Percentiles rank a stretch among this genome's conserved stretches.
These are phyloP conservation scores for Tubosaeta sp. DNA, from an alignment of 768 basidiomycete species.

Conservation along the genomic window DNA sequence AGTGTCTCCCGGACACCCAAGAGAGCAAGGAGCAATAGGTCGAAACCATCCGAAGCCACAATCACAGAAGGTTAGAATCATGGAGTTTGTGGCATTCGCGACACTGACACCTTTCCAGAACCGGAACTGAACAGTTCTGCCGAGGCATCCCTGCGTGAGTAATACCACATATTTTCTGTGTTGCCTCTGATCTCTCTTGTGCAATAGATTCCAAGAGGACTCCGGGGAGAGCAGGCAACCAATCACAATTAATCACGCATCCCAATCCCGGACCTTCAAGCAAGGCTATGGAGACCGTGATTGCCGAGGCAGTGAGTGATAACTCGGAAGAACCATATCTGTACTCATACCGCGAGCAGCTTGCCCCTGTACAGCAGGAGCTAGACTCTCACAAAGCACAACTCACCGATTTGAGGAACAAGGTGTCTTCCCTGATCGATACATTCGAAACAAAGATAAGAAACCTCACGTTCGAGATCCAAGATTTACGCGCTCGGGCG, in stretches of 20 bases:
- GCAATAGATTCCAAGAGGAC: slow-evolving; percentile 7
- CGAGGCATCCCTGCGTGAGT: slow-evolving; percentile 13
- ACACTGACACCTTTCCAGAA: slow-evolving; percentile 21
- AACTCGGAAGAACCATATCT: background rate
- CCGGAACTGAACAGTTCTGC: slow-evolving; percentile 18
- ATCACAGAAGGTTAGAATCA: slow-evolving; percentile 48
- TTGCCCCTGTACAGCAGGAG: slow-evolving; percentile 51
- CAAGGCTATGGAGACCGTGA: slow-evolving; percentile 14
- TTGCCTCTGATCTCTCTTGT: background rate
- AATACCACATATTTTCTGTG: background rate
- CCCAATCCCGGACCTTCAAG: slow-evolving; percentile 2
- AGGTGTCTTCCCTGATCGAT: slow-evolving; percentile 26
- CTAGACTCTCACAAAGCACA: slow-evolving; percentile 45
- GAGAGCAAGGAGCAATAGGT: slow-evolving; percentile 47
- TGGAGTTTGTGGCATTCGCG: background rate
- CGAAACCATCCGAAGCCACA: slow-evolving; percentile 49
- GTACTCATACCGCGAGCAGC: slow-evolving; percentile 28
- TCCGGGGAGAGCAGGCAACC: slow-evolving; percentile 1
- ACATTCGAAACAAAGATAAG: slow-evolving; percentile 37
- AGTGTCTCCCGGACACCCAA: slow-evolving; percentile 44
- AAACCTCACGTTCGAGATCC: slow-evolving; percentile 33
- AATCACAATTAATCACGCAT: slow-evolving; percentile 4
- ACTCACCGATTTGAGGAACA: slow-evolving; percentile 33
- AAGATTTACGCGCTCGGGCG: slow-evolving; percentile 23
- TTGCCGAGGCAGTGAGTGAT: slow-evolving; percentile 30